These are phyloP conservation scores for Scheffersomyces coipomensis DNA, from an alignment of 805 yeast genomes.

Conservation along the genomic window DNA sequence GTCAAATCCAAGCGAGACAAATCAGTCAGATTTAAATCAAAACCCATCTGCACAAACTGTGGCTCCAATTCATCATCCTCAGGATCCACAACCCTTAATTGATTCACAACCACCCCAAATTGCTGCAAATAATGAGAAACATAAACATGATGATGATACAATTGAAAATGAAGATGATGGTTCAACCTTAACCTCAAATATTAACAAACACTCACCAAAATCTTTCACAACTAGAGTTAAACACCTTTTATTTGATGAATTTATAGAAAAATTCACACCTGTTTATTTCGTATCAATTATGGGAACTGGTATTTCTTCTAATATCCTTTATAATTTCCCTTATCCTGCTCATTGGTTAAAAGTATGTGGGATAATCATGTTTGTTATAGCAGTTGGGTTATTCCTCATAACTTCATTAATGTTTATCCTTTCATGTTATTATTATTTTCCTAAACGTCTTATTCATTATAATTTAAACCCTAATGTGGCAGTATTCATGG, in stretches of 20 bases:
- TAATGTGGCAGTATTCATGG: conserved; percentile 60
- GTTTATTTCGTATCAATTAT: conserved; percentile 72
- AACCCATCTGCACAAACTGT: background rate
- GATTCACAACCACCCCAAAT: background rate
- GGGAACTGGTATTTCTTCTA: conserved; percentile 79
- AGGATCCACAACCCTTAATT: too few species aligned
- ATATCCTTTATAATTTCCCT: conserved; percentile 64
- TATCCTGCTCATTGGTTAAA: conserved; percentile 59
- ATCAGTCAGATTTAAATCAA: too few species aligned
- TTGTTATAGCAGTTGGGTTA: conserved; percentile 53
- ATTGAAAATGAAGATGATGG: conserved; percentile 5
- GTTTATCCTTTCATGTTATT: conserved; percentile 37
- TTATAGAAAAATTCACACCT: conserved; percentile 34
- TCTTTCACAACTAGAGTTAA: conserved; percentile 1
- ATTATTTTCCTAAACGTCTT: conserved; percentile 28
- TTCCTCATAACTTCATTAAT: conserved; percentile 43
- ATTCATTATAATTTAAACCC: conserved; percentile 29
- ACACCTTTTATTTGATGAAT: conserved; percentile 4
- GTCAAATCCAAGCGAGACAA: background rate
- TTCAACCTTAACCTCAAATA: conserved; percentile 1
- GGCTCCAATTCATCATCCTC: too few species aligned
- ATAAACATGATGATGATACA: background rate
- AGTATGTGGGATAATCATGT: conserved; percentile 59
- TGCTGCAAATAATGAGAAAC: background rate
- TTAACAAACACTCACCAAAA: background rate